Evolutionary conservation across 2,329 filamentous ascomycete genomes (phyloP).

Genomic region (Byssochlamys sp.): DNA sequence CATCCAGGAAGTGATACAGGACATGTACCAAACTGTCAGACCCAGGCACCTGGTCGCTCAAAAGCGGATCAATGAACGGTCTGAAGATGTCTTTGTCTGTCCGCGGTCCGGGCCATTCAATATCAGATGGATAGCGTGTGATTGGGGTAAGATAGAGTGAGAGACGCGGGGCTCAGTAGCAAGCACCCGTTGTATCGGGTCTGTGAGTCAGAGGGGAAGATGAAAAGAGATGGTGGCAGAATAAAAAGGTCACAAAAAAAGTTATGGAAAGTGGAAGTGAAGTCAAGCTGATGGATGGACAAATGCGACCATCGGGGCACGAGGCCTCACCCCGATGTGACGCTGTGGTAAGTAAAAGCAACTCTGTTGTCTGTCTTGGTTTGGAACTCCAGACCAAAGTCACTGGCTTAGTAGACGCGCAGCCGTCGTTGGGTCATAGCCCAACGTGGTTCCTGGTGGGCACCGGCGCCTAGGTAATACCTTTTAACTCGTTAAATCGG

Average conservation of each 20-base stretch:
- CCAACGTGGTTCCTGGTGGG: neutral
- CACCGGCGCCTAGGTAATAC: neutral
- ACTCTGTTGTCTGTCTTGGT: neutral
- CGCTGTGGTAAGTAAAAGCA: slow-evolving; percentile 4
- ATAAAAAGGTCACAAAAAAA: neutral
- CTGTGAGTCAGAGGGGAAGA: neutral
- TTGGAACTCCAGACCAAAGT: neutral
- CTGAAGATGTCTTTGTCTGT: neutral
- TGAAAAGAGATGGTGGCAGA: neutral
- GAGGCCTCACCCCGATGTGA: slow-evolving; percentile 9
- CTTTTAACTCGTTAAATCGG: neutral
- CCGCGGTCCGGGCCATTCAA: neutral
- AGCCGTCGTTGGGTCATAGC: neutral
- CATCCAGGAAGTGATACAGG: neutral
- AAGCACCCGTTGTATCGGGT: neutral
- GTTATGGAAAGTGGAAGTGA: neutral
- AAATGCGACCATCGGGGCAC: slow-evolving; percentile 10
- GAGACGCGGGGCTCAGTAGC: neutral
- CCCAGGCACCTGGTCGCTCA: neutral
- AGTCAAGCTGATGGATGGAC: slow-evolving; percentile 2
- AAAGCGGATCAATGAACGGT: neutral
- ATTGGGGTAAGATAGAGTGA: neutral
- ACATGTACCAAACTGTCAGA: neutral
- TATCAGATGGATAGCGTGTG: neutral
- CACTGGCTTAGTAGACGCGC: neutral